A percentile compares a stretch with the other conserved stretches of the same genome.
Conservation (phyloP, 768 basidiomycete genomes). For the Russula lepida region DNA sequence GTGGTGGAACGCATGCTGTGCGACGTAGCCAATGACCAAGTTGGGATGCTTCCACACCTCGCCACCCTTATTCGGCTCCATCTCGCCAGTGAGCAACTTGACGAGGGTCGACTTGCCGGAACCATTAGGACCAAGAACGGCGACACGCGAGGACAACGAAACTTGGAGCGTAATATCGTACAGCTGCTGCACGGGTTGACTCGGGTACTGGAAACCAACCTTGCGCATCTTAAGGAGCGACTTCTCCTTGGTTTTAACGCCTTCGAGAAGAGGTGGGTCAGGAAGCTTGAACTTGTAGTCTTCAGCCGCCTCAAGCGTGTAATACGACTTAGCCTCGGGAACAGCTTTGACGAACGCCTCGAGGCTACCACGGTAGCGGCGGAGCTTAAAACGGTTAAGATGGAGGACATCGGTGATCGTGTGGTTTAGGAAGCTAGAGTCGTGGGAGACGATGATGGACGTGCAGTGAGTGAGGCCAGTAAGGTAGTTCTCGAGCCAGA, state of each 20-base stretch:
- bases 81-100: slow-evolving; percentile 93
- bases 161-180: slow-evolving; percentile 95
- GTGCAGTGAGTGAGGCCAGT: slow-evolving; percentile 83
- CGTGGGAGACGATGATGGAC: slow-evolving; percentile 97
- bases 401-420: slow-evolving; percentile 97
- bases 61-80: slow-evolving; percentile 93
- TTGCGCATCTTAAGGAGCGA: slow-evolving; percentile 94
- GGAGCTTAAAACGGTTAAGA: slow-evolving; percentile 96
- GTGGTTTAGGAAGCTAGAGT: slow-evolving; percentile 96
- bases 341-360: slow-evolving; percentile 90
- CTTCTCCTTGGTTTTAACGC: slow-evolving; percentile 99
- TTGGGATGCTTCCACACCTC: slow-evolving; percentile 99
- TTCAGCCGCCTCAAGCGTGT: slow-evolving; percentile 89
- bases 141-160: slow-evolving; percentile 96
- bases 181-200: slow-evolving; percentile 77
- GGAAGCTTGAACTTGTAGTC: slow-evolving; percentile 99
- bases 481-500: slow-evolving; percentile 95
- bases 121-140: slow-evolving; percentile 96
- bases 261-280: slow-evolving; percentile 92
- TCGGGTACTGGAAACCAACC: slow-evolving; percentile 95
- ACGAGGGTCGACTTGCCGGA: slow-evolving; percentile 97
- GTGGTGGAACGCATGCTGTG: slow-evolving; percentile 99
- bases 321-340: slow-evolving; percentile 97
- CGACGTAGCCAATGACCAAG: slow-evolving; percentile 98
- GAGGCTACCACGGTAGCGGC: slow-evolving; percentile 91